Percentiles rank a stretch among this genome's conserved stretches.
phyloP scores from a whole-genome alignment of 192 early-diverging fungal genomes.

The Funneliformis geosporum region DNA sequence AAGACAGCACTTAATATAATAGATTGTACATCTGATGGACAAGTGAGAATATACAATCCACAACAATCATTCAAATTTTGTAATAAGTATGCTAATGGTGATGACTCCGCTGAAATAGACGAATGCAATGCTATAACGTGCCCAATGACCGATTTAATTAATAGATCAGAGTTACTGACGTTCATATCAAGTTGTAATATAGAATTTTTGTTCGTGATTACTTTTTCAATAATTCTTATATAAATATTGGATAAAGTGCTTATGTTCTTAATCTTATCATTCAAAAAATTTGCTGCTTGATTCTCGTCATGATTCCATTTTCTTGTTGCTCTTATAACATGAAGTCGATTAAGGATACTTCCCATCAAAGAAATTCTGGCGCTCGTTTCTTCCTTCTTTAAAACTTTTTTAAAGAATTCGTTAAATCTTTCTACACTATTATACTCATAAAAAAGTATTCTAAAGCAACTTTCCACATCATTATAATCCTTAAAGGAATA shows the following conservation, averaged over 20 bases:
- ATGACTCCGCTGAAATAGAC: conserved; percentile 23
- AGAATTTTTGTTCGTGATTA: background rate
- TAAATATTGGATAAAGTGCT: background rate
- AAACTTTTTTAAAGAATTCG: background rate
- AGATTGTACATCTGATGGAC: conserved; percentile 3
- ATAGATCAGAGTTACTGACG: background rate
- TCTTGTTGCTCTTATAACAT: conserved; percentile 15
- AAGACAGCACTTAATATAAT: background rate
- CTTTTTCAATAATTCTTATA: background rate
- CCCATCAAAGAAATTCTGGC: conserved; percentile 25
- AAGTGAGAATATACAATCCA: conserved; percentile 9
- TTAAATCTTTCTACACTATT: background rate
- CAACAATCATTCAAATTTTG: conserved; percentile 3
- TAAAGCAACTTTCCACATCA: background rate
- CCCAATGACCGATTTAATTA: conserved; percentile 17
- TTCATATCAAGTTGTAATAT: background rate
- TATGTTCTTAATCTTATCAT: background rate
- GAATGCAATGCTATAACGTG: conserved; percentile 23
- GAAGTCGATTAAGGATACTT: conserved; percentile 15
- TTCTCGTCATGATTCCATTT: conserved; percentile 17
- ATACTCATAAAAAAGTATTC: background rate
- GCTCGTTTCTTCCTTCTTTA: background rate
- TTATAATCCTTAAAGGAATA: background rate
- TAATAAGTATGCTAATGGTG: conserved; percentile 18
- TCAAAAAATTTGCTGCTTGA: conserved; percentile 1